These are phyloP conservation scores for Erysimum cheiri DNA, from an alignment of 441 rosid genomes.

Conservation along the genomic window DNA sequence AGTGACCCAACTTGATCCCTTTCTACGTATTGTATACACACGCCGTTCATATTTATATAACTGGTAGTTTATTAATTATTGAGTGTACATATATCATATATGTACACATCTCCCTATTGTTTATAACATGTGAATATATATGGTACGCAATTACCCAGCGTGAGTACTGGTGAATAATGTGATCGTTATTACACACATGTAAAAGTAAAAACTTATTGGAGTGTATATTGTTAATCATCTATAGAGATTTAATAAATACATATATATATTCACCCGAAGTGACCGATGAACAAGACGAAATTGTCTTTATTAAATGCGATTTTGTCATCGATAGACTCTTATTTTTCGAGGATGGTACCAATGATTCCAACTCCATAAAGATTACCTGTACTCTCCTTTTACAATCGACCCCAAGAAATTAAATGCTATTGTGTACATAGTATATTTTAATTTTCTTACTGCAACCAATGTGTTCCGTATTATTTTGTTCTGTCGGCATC, in stretches of 20 bases:
- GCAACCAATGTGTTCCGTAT: background rate
- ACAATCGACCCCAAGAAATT: conserved; percentile 25
- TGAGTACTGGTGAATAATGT: background rate
- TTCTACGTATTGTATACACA: conserved; percentile 40
- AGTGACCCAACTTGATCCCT: conserved; percentile 45
- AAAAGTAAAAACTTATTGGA: conserved; percentile 17
- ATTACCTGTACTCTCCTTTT: conserved; percentile 10
- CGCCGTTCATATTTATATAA: conserved; percentile 8
- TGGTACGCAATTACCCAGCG: conserved; percentile 1
- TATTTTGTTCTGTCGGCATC: background rate
- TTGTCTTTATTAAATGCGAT: conserved; percentile 25
- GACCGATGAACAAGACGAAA: conserved; percentile 11
- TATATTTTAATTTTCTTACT: background rate
- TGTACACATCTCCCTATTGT: background rate
- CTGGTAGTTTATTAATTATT: background rate
- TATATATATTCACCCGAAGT: conserved; percentile 31
- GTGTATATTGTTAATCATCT: background rate
- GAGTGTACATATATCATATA: background rate
- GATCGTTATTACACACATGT: background rate
- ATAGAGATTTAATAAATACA: background rate
- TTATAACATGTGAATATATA: background rate
- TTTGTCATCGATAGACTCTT: conserved; percentile 19
- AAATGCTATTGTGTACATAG: background rate
- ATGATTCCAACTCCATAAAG: conserved; percentile 32
- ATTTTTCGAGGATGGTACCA: conserved; percentile 38